A percentile compares a stretch with the other conserved stretches of the same genome.
Conservation (phyloP, 768 basidiomycete species). For the Suillus alpinus region DNA sequence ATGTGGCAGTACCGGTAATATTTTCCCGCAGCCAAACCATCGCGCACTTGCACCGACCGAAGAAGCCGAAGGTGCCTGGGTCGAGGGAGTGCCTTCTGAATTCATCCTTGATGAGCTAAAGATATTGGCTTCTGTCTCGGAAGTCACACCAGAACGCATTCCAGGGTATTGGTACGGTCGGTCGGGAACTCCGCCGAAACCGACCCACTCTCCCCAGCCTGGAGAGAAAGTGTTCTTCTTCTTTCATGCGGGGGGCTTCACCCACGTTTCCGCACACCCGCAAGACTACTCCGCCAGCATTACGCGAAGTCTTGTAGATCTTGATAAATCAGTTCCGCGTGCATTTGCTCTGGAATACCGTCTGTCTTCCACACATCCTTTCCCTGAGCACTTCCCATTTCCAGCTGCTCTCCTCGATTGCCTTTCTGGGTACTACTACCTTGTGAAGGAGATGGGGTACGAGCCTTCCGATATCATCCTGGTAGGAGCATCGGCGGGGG, state of each 20-base stretch:
- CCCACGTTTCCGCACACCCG: conserved; percentile 56
- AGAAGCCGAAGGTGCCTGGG: conserved; percentile 27
- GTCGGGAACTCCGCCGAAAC: conserved; percentile 34
- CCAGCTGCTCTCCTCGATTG: conserved; percentile 75
- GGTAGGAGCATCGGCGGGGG: conserved; percentile 77
- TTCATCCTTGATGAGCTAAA: conserved; percentile 31
- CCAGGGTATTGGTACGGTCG: conserved; percentile 60
- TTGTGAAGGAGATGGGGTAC: conserved; percentile 57
- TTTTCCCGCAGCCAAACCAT: conserved; percentile 19
- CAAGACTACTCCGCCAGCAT: conserved; percentile 44
- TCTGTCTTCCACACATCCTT: conserved; percentile 46
- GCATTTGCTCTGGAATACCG: conserved; percentile 72
- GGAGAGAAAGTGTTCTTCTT: conserved; percentile 55
- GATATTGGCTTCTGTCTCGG: conserved; percentile 27
- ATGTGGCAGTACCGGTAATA: conserved; percentile 10
- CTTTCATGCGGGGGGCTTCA: conserved; percentile 65
- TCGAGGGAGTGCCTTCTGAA: conserved; percentile 27
- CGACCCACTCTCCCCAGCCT: conserved; percentile 32
- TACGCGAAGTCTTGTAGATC: conserved; percentile 44
- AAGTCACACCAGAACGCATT: conserved; percentile 40
- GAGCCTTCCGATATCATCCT: conserved; percentile 59
- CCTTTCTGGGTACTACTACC: conserved; percentile 70
- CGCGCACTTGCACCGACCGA: conserved; percentile 8
- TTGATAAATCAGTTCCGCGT: conserved; percentile 43
- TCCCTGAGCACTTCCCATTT: conserved; percentile 53